phyloP scores from a whole-genome alignment of 164 flowering plant genomes.

The Tetrastigma voinierianum region DNA sequence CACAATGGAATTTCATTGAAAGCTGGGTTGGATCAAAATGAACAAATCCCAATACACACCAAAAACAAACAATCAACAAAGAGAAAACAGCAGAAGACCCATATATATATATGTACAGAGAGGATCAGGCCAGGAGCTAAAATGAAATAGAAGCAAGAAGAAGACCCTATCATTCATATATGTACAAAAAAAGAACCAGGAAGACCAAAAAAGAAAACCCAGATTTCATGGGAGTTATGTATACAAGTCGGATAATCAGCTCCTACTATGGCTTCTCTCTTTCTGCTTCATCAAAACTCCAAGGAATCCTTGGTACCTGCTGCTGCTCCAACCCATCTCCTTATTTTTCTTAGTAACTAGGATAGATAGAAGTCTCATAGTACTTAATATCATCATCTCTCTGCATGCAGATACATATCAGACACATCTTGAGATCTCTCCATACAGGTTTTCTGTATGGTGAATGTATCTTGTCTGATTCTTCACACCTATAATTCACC shows the following conservation, averaged over 20 bases:
- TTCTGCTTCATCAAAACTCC: background rate
- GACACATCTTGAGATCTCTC: background rate
- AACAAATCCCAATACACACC: no score
- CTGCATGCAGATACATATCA: slow-evolving; percentile 5
- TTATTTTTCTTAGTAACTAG: no score
- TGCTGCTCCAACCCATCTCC: background rate
- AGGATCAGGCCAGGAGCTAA: no score
- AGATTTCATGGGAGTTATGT: background rate
- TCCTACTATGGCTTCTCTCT: background rate
- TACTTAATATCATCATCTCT: background rate
- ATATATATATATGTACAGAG: no score
- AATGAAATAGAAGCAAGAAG: no score
- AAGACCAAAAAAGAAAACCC: no score
- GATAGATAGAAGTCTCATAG: background rate
- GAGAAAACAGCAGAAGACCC: no score
- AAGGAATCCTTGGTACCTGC: slow-evolving; percentile 5
- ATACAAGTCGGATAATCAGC: background rate
- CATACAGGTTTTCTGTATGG: slow-evolving; percentile 6
- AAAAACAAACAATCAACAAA: no score
- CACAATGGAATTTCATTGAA: no score
- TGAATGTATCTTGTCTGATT: background rate
- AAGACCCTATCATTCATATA: no score
- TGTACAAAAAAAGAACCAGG: no score
- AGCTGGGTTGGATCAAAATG: no score
- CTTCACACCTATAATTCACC: slow-evolving; percentile 16